phyloP scores from a whole-genome alignment of 495 filamentous ascomycete genomes.

The Hypoxylon crocopeplum region DNA sequence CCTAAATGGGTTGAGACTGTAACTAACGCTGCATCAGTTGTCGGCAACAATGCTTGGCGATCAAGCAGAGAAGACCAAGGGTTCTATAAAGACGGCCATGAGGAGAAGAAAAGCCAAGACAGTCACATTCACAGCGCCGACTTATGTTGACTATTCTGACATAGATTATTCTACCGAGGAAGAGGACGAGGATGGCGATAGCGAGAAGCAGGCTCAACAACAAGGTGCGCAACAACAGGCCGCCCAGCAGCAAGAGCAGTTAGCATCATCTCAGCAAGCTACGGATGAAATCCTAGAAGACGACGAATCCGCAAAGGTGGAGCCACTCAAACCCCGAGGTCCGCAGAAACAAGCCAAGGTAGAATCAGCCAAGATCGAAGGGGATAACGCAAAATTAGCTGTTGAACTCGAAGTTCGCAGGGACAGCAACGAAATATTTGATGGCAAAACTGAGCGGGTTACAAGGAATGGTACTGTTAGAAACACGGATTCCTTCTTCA shows the following conservation, averaged over 20 bases:
- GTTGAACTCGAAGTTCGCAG: slow-evolving; percentile 44
- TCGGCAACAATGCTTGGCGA: slow-evolving; percentile 95
- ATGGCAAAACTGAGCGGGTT: slow-evolving; percentile 62
- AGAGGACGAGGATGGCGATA: slow-evolving; percentile 75
- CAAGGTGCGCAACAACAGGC: slow-evolving; percentile 45
- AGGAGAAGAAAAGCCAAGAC: slow-evolving; percentile 85
- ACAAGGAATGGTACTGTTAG: slow-evolving; percentile 85
- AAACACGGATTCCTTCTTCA: slow-evolving; percentile 95
- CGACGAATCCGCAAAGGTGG: slow-evolving; percentile 57
- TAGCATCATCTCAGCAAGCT: slow-evolving; percentile 39
- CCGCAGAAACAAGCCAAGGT: slow-evolving; percentile 54
- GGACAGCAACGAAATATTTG: slow-evolving; percentile 73
- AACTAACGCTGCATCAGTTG: slow-evolving; percentile 60
- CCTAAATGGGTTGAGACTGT: background rate
- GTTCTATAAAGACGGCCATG: slow-evolving; percentile 88
- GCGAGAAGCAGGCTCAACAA: slow-evolving; percentile 53
- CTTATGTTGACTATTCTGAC: slow-evolving; percentile 90
- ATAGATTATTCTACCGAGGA: slow-evolving; percentile 91
- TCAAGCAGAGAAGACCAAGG: slow-evolving; percentile 85
- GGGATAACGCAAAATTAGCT: slow-evolving; percentile 17
- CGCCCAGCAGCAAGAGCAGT: slow-evolving; percentile 42
- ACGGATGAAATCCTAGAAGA: slow-evolving; percentile 44
- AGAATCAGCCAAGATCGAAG: slow-evolving; percentile 44
- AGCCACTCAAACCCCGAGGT: slow-evolving; percentile 51
- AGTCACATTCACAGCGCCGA: slow-evolving; percentile 85